A percentile compares a stretch with the other conserved stretches of the same genome.
Conservation (phyloP, 2,329 filamentous ascomycete species). For the Sporothrix protearum region DNA sequence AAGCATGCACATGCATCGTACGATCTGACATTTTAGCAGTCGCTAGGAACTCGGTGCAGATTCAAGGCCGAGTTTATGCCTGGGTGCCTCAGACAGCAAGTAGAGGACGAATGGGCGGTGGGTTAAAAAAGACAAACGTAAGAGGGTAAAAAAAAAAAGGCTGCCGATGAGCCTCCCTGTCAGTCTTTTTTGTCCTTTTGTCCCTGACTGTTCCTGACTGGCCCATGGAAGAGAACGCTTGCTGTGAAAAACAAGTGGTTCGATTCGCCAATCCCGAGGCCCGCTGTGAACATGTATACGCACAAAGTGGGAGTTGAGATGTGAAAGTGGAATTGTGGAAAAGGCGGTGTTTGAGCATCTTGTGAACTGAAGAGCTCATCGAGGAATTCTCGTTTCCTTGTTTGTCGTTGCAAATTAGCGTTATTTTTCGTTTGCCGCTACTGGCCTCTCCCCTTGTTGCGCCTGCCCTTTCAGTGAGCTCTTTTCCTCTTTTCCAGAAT, state of each 20-base stretch:
- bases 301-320: background rate
- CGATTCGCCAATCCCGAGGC: conserved; percentile 25
- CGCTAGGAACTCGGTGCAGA: background rate
- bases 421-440: background rate
- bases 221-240: background rate
- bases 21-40: background rate
- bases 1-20: background rate
- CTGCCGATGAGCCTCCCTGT: background rate
- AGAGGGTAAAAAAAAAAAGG: background rate
- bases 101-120: background rate
- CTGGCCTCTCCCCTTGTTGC: no score
- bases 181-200: background rate
- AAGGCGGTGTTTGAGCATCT: background rate
- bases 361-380: background rate
- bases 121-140: background rate
- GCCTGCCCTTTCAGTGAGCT: background rate
- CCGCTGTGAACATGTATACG: no score
- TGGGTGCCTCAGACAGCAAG: background rate
- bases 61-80: background rate
- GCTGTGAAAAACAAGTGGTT: conserved; percentile 20
- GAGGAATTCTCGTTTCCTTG: background rate
- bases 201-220: background rate
- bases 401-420: background rate
- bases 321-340: background rate
- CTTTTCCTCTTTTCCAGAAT: background rate